Base-by-base conservation (phyloP, 306 rosid species). In the Ziziphus jujuba region DNA sequence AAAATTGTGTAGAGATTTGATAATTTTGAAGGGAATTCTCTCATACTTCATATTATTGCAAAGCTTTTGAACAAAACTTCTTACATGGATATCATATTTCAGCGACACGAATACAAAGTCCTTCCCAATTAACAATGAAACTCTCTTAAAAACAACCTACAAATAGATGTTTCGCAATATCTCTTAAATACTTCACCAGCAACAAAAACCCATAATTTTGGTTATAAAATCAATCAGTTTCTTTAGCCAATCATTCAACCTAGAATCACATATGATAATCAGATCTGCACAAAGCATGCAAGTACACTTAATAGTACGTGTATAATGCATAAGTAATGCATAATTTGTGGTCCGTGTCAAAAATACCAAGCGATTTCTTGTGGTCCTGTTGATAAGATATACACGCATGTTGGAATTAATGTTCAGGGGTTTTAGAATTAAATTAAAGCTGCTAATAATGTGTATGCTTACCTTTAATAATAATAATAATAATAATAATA, bases 291-390 rank as follows among this genome's bases (percentile, higher is more conserved):
- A 54, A 28, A 6, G 22, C 51, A 56, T n/a, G 65, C 48, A 38
- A 38, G 47, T 69, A 40, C 45, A 67, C 56, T 43, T 25, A 36
- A 23, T 16, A 38, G 51, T 61, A 54, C 71, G 71, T 62, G 63
- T 55, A n/a, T 55, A 38, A 53, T 44, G 31, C 74, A 21, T n/a
- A 10, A 40, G 45, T 40, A 40, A 28, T 10, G 45, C 12, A 40
- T 40, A 40, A 40, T 40, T 7, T 40, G 20, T 56, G 58, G 67
- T 79, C 68, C 79, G 75, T 71, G 81, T 67, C 72, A 63, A 68
- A 75, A 61, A 69, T 19, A 36, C 45, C n/a, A 75, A 56, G 55
- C 71, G 63, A 56, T 28, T 74, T 56, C 61, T 58, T 70, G 38
- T 47, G 71, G 22, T 63, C 59, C 68, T 57, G 77, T 77, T 65